Conservation (phyloP, 331 rosid species). For the Rosa hybrid region DNA sequence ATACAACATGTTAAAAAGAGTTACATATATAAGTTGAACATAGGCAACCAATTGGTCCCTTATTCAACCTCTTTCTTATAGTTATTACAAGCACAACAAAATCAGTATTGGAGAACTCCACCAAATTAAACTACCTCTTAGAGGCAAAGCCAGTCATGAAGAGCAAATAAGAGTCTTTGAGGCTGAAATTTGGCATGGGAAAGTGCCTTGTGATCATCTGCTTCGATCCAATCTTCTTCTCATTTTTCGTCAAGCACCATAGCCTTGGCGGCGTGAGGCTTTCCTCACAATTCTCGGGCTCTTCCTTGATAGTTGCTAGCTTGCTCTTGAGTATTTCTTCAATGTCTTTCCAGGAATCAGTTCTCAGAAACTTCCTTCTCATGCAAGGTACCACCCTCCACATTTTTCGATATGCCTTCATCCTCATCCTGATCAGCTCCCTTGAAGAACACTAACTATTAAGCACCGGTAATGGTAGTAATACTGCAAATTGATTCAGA, state of each 20-base stretch:
- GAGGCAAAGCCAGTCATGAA: slow-evolving; percentile 56
- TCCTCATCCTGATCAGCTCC: slow-evolving; percentile 39
- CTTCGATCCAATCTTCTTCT: slow-evolving; percentile 49
- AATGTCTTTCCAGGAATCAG: slow-evolving; percentile 56
- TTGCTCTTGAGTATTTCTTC: slow-evolving; percentile 68
- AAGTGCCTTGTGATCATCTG: slow-evolving; percentile 28
- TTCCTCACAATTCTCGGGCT: slow-evolving; percentile 59
- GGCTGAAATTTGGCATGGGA: slow-evolving; percentile 48
- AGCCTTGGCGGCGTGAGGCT: slow-evolving; percentile 39
- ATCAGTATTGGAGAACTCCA: slow-evolving; percentile 53
- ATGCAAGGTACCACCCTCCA: slow-evolving; percentile 63
- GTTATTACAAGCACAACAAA: slow-evolving; percentile 21
- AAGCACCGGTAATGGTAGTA: neutral
- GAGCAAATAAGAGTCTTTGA: slow-evolving; percentile 52
- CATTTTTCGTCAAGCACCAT: slow-evolving; percentile 40
- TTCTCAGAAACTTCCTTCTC: slow-evolving; percentile 41
- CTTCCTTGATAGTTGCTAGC: slow-evolving; percentile 71
- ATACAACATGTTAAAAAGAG: slow-evolving; percentile 32
- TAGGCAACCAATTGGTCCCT: slow-evolving; percentile 13
- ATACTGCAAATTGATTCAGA: neutral
- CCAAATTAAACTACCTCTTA: slow-evolving; percentile 44
- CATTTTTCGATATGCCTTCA: slow-evolving; percentile 52
- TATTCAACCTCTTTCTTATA: slow-evolving; percentile 19
- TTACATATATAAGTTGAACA: slow-evolving; percentile 13
- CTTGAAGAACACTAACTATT: neutral